Evolutionary conservation across 2,329 filamentous ascomycete species (phyloP), one percentile per base, ranked within the genome.

Genomic region (Sarocladiaceae sp.): DNA sequence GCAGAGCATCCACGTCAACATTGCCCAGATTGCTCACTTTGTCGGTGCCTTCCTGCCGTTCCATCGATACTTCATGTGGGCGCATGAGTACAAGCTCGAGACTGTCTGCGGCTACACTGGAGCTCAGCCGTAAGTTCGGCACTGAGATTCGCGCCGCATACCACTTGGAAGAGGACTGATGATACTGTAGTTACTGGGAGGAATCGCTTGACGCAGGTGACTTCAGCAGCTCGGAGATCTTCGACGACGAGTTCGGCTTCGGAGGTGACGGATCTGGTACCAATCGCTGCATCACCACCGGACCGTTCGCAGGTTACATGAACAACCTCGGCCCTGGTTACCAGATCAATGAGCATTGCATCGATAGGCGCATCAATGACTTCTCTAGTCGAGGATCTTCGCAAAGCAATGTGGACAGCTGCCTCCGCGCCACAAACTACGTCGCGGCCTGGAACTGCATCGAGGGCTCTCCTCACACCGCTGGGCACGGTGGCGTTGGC

Each of bases 1-100:
- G 37, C 37, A 41, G 20, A 41, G 37, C 37, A 41, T 41, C 37
- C 37, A 41, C 16, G 37, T 41, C 19, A 41, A 41, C 23, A 41
- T 41, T 16, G 37, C 37, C 3, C 37, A 41, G 24, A n/a, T 41
- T 27, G 37, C 37, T 19, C 37, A 41, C 23, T 41, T 41, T 13
- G 37, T 41, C 37, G 37, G 37, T 29, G 37, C 37, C 13, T 41
- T 41, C 37, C 23, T 41, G 21, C 37, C 37, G 4, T 41, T 41
- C 24, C 37, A 41, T 18, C 21, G 37, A 5, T 41, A 41, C 37
- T 41, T 41, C 37, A 41, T 41, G 37, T 41, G 37, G 37, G 37
- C 37, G 37, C 37, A 41, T 15, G 37, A 41, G 23, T 15, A 41
- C 37, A 41, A 41, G 37, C 37, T 41, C 23, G 37, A 41, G 23